Base-by-base conservation (phyloP, 176 grass and related monocot genomes). In the Typha latifolia region DNA sequence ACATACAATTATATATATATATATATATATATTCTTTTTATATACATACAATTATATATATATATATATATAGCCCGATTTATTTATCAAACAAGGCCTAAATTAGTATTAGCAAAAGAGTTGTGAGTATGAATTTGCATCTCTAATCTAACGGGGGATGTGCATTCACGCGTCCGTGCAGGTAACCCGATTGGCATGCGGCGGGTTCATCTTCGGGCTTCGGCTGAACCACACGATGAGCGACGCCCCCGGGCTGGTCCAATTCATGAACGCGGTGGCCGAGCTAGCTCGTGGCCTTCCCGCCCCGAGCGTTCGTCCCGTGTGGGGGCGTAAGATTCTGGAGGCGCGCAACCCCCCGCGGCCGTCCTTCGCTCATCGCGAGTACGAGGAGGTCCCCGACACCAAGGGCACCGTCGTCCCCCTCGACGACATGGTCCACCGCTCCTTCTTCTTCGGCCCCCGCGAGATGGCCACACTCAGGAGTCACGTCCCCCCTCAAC, bases 371-470 rank as follows among this genome's bases (percentile, higher is more conserved):
- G 75, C 32, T 4, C 88, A 91, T 70, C 82, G 80, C 5, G 88
- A 96, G 78, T 96, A 89, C 62, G 88, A 96, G 22, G 74, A 74
- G 21, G 85, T 96, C 6, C 64, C 82, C 5, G 88, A 96, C 78
- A 88, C 85, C 64, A 91, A 84, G 55, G 85, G 85, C 49, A 89
- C 85, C 66, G 57, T 89, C 66, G 63, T 91, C 48, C 85, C 88
- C 18, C 82, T 91, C 0, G 85, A 91, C 74, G 82, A 91, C 78
- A 89, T 91, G 88, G 75, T 19, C 12, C 85, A 89, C 50, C 71
- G 75, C 11, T 91, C 92, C 53, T 89, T 96, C 74, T 89, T 91
- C 82, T 91, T 96, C 68, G 85, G 92, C 0, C 56, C 16, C 0
- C 3, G 0, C 1, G 84, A 96, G 77, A 63, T 96, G 0, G 82